Percentiles rank a stretch among this genome's conserved stretches.
Conservation (phyloP, 371 early-diverging fungal genomes). For the Rhizomucor pusillus region DNA sequence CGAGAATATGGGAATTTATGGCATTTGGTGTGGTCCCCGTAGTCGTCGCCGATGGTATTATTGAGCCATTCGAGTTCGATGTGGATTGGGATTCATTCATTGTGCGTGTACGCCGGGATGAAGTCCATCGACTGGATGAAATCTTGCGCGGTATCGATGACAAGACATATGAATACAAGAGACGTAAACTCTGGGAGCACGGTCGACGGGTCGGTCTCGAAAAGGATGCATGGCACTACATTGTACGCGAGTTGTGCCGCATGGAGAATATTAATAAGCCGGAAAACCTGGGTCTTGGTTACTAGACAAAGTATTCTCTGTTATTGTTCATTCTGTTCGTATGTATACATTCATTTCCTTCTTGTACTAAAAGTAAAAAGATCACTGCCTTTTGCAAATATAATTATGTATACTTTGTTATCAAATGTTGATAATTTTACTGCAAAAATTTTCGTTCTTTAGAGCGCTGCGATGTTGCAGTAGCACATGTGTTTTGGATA, state of each 20-base stretch:
- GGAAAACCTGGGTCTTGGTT: conserved; percentile 36
- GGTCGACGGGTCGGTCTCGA: conserved; percentile 50
- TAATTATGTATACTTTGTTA: too few species aligned
- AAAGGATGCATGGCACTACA: conserved; percentile 57
- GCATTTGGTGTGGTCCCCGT: conserved; percentile 60
- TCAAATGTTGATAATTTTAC: too few species aligned
- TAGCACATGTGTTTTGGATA: too few species aligned
- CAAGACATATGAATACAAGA: conserved; percentile 43
- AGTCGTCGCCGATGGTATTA: conserved; percentile 56
- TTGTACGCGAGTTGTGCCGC: conserved; percentile 51
- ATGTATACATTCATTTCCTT: too few species aligned
- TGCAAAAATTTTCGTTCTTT: too few species aligned
- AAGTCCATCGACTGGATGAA: conserved; percentile 51
- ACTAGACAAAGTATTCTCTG: conserved; percentile 15
- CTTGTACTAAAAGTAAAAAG: too few species aligned
- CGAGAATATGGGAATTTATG: conserved; percentile 56
- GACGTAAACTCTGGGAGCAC: conserved; percentile 43
- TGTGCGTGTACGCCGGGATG: conserved; percentile 45
- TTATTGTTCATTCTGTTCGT: background rate
- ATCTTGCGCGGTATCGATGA: conserved; percentile 47
- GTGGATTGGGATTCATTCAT: conserved; percentile 56
- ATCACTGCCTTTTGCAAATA: too few species aligned
- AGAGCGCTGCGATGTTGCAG: too few species aligned
- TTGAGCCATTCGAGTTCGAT: conserved; percentile 56
- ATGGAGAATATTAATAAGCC: conserved; percentile 36